Conservation (phyloP, 2,329 filamentous ascomycete species). For the Aspergillus tubingensis region DNA sequence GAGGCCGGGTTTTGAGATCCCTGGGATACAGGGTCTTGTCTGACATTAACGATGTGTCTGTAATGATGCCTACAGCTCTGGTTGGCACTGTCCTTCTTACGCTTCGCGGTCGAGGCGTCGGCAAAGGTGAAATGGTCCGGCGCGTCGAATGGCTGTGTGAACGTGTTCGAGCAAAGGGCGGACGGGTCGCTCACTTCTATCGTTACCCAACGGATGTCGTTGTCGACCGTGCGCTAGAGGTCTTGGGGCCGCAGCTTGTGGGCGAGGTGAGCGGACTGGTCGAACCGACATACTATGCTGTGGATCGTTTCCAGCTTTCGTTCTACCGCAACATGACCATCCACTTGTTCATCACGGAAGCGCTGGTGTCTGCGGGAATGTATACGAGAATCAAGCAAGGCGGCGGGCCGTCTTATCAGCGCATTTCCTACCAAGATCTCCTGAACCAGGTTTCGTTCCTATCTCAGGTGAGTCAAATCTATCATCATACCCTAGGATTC, state of each 20-base stretch:
- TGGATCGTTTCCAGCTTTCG: slow-evolving; percentile 93
- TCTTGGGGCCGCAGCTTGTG: slow-evolving; percentile 85
- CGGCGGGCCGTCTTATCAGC: slow-evolving; percentile 78
- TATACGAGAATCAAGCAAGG: slow-evolving; percentile 90
- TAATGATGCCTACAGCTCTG: slow-evolving; percentile 96
- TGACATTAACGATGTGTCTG: slow-evolving; percentile 93
- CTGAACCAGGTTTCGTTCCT: slow-evolving; percentile 82
- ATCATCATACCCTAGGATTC: background rate
- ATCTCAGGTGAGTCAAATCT: slow-evolving; percentile 57
- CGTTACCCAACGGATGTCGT: slow-evolving; percentile 76
- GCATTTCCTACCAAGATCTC: slow-evolving; percentile 73
- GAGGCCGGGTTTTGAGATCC: slow-evolving; percentile 75
- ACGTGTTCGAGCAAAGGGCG: slow-evolving; percentile 80
- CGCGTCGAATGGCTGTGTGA: slow-evolving; percentile 88
- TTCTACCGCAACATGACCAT: slow-evolving; percentile 99
- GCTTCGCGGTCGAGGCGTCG: slow-evolving; percentile 85
- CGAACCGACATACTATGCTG: slow-evolving; percentile 91
- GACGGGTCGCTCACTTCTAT: slow-evolving; percentile 90
- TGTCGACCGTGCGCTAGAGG: slow-evolving; percentile 85
- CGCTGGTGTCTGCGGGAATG: slow-evolving; percentile 84
- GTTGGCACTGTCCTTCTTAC: slow-evolving; percentile 93
- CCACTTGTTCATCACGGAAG: slow-evolving; percentile 92
- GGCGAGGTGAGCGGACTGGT: slow-evolving; percentile 75
- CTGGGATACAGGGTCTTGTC: slow-evolving; percentile 89
- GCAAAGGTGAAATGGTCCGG: slow-evolving; percentile 79